phyloP scores from a whole-genome alignment of 805 yeast genomes.

The Teunomyces cretensis region DNA sequence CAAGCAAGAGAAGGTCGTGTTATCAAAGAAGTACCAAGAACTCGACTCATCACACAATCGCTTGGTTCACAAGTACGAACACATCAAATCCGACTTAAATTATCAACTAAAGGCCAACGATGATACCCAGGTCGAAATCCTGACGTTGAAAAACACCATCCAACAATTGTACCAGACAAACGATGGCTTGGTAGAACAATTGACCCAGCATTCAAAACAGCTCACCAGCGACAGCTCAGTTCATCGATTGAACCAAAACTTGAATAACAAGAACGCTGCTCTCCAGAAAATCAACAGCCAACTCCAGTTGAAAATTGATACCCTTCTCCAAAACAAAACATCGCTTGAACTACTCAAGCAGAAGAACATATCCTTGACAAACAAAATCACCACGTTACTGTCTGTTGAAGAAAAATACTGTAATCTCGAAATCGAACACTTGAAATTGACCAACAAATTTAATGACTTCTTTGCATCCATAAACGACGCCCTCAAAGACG shows the following conservation, averaged over 20 bases:
- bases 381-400: conserved; percentile 39
- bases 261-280: conserved; percentile 30
- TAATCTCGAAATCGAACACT: conserved; percentile 49
- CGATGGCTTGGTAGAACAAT: conserved; percentile 30
- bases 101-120: conserved; percentile 33
- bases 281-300: conserved; percentile 52
- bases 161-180: conserved; percentile 29
- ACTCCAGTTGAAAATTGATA: conserved; percentile 52
- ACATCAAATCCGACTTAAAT: conserved; percentile 34
- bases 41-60: conserved; percentile 21
- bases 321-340: conserved; percentile 47
- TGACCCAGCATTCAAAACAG: conserved; percentile 22
- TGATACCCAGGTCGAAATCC: conserved; percentile 39
- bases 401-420: conserved; percentile 45
- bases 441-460: conserved; percentile 46
- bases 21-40: conserved; percentile 13
- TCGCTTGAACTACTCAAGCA: conserved; percentile 54
- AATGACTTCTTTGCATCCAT: conserved; percentile 47
- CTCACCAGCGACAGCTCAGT: conserved; percentile 10
- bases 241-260: conserved; percentile 13
- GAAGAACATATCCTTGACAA: conserved; percentile 46
- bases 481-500: conserved; percentile 22
- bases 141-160: conserved; percentile 26
- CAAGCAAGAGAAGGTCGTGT: conserved; percentile 16
- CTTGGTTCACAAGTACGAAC: conserved; percentile 27